Evolutionary conservation across 345 rosid species (phyloP), one percentile per base, ranked within the genome.

Genomic region (Punica granatum): DNA sequence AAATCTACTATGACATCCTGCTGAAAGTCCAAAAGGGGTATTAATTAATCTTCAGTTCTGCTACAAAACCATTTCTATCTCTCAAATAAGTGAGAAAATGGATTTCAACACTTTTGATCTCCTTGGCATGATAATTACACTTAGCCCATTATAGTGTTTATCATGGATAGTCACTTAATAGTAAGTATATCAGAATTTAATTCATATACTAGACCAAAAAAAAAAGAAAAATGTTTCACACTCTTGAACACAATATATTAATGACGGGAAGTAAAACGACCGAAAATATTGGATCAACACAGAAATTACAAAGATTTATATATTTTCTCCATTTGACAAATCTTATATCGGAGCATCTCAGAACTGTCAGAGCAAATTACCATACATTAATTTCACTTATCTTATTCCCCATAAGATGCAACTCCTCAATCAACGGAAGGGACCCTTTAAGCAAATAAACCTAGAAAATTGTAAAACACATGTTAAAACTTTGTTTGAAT

Each of bases 401-500:
- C 73, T 70, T 84, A 75, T 91, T 93, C 60, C 92, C 96, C 91
- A 88, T 87, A 77, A 93, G 72, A 81, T 93, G 96, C 72, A 93
- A 80, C 84, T 90, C 97, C 79, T 91, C 95, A 69, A 91, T 69
- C 62, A 66, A 79, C 77, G 92, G 96, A 64, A 93, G 83, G 7
- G 84, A 88, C 37, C 46, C 83, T 74, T 83, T 77, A 60, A 93
- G 86, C 39, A 68, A 70, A 75, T 89, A 92, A 83, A 91, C 86
- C 97, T 90, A 83, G 69, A 72, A 76, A 37, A 65, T 54, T n/a
- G 28, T 26, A 42, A 13, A 33, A 67, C 66, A 42, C 60, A 4
- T 6, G 65, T 31, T n/a, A 51, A 42, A 8, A 48, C 36, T 5
- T 23, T 39, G 19, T 13, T 34, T 35, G 66, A 65, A 44, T 43